Conservation (phyloP, 1,139 yeast species). For the Saccharomycopsis hybrid region DNA sequence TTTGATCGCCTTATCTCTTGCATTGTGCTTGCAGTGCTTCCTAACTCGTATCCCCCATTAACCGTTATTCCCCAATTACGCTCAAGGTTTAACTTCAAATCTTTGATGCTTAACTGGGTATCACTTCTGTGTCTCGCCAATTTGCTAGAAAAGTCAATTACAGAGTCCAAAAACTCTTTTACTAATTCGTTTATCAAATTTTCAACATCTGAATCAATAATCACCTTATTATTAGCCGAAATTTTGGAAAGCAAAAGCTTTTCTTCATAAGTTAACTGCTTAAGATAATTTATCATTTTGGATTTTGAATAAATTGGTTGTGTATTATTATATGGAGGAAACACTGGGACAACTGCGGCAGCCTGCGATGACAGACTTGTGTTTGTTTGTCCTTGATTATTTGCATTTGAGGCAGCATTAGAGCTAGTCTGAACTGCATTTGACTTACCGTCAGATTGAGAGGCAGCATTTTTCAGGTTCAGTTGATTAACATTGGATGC, state of each 20-base stretch:
- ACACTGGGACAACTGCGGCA: background rate
- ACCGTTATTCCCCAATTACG: constrained; percentile 20
- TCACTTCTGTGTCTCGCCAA: constrained; percentile 18
- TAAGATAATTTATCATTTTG: constrained; percentile 13
- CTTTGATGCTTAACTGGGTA: constrained; percentile 6
- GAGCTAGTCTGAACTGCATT: too few species aligned
- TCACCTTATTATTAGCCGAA: constrained; percentile 13
- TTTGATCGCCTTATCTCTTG: constrained; percentile 9
- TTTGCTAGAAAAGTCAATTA: constrained; percentile 17
- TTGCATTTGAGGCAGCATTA: background rate
- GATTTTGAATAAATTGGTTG: constrained; percentile 15
- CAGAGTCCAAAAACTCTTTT: constrained; percentile 19
- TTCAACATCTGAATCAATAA: constrained; percentile 20
- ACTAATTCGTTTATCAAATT: constrained; percentile 17
- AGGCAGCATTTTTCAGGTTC: too few species aligned
- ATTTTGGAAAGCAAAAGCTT: constrained; percentile 11
- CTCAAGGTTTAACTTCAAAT: constrained; percentile 20
- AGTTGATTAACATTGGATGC: too few species aligned
- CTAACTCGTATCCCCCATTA: constrained; percentile 15
- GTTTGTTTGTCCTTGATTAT: background rate
- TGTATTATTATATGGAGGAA: constrained; percentile 12
- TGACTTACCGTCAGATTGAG: too few species aligned
- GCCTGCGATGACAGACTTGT: background rate
- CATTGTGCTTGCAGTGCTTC: constrained; percentile 6
- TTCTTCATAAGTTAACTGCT: constrained; percentile 18